A percentile compares a stretch with the other conserved stretches of the same genome.
Evolutionary conservation across 768 basidiomycete species (phyloP).

Genomic region (Pleurotus tuoliensis): DNA sequence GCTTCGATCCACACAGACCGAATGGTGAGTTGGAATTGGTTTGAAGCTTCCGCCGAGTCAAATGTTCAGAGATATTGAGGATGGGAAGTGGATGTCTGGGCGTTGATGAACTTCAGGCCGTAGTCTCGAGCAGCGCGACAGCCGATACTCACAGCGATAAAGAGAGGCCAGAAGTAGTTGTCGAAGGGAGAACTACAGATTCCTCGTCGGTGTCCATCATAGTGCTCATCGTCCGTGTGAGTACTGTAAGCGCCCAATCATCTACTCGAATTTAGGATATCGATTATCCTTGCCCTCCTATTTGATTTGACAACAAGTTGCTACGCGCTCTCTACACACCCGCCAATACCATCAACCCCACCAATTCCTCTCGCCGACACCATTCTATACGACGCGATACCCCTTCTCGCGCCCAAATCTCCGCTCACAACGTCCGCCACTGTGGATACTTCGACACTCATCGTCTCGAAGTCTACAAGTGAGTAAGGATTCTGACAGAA

Average conservation of each 20-base stretch:
- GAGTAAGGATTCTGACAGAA: too few species aligned
- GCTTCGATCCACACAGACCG: constrained; percentile 38
- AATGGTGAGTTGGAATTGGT: constrained; percentile 58
- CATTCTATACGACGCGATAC: too few species aligned
- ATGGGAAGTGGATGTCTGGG: constrained; percentile 92
- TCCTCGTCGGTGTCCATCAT: constrained; percentile 75
- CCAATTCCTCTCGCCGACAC: too few species aligned
- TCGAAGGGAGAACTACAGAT: constrained; percentile 69
- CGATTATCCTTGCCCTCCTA: too few species aligned
- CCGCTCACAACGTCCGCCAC: too few species aligned
- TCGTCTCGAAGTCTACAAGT: too few species aligned
- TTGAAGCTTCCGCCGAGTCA: constrained; percentile 81
- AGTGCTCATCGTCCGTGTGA: constrained; percentile 36
- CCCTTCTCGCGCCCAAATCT: too few species aligned
- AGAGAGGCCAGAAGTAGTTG: constrained; percentile 68
- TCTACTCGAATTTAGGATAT: too few species aligned
- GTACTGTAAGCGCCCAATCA: neutral
- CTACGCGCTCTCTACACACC: too few species aligned
- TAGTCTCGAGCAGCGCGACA: neutral
- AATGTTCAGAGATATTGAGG: constrained; percentile 94
- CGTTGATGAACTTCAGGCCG: constrained; percentile 10
- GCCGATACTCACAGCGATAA: constrained; percentile 59
- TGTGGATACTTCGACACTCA: too few species aligned
- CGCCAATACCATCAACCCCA: too few species aligned
- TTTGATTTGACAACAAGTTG: too few species aligned